A percentile compares a stretch with the other conserved stretches of the same genome.
These are phyloP conservation scores for Ceratocystis alfenasii DNA, from an alignment of 2,329 filamentous ascomycete genomes.

Conservation along the genomic window DNA sequence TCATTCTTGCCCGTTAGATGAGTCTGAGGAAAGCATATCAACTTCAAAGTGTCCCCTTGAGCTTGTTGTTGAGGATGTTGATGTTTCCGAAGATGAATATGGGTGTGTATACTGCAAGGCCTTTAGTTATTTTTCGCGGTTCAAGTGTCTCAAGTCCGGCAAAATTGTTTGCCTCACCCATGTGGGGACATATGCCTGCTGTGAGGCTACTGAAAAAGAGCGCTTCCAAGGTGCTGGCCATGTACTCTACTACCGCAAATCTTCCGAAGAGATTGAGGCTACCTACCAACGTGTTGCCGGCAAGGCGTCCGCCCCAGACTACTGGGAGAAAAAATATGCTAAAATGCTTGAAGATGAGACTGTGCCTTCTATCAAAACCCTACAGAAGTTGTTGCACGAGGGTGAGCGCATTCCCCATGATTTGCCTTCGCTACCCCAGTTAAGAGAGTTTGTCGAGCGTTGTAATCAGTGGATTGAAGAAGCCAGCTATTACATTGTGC, in stretches of 20 bases:
- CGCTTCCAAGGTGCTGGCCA: slow-evolving; percentile 61
- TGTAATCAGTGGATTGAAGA: slow-evolving; percentile 98
- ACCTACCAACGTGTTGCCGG: slow-evolving; percentile 68
- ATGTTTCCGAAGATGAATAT: slow-evolving; percentile 82
- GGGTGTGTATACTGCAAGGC: slow-evolving; percentile 87
- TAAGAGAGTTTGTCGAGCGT: slow-evolving; percentile 83
- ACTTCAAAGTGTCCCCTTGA: slow-evolving; percentile 43
- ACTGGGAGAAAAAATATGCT: slow-evolving; percentile 83
- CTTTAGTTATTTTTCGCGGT: slow-evolving; percentile 82
- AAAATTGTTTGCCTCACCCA: slow-evolving; percentile 76
- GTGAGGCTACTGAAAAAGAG: slow-evolving; percentile 52
- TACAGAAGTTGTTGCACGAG: slow-evolving; percentile 76
- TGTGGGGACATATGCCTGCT: slow-evolving; percentile 70
- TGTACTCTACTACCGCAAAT: slow-evolving; percentile 62
- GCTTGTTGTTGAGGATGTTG: slow-evolving; percentile 55
- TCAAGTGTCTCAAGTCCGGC: slow-evolving; percentile 68
- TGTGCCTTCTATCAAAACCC: slow-evolving; percentile 70
- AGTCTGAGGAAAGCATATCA: slow-evolving; percentile 25
- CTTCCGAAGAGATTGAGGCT: slow-evolving; percentile 54
- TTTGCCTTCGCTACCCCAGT: slow-evolving; percentile 65
- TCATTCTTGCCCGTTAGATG: slow-evolving; percentile 42
- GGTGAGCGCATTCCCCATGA: slow-evolving; percentile 93
- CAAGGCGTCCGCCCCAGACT: slow-evolving; percentile 72
- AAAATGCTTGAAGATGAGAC: slow-evolving; percentile 72
- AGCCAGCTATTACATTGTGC: slow-evolving; percentile 87